Base-by-base conservation (phyloP, 2,329 filamentous ascomycete species). In the Aspergillus clavatus region DNA sequence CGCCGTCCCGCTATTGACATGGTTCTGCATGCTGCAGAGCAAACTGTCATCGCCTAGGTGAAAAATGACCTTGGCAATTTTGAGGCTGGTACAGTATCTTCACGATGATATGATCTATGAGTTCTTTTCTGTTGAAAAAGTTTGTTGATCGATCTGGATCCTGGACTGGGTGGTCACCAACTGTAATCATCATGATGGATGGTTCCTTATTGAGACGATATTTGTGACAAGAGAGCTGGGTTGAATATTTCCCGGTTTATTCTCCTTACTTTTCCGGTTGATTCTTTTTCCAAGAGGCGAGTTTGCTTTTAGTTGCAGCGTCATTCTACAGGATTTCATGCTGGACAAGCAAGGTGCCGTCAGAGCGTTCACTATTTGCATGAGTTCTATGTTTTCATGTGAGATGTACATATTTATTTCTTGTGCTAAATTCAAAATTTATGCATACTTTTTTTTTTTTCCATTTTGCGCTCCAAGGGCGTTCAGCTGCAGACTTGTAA, bases 1-100 rank as follows among this genome's bases (percentile, higher is more conserved):
- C 93, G 91, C 75, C 83, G 83, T 42, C 83, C 82, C 71, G 88
- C 67, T 61, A 67, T 66, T 42, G 71, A 73, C 52, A 58, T 68
- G 24, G 67, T 73, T 27, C 70, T 69, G 19, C 55, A 61, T 38
- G 42, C 51, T 11, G 51, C 53, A 11, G 57, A 61, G 45, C 58
- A 59, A 38, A 42, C 55, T 38, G 58, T 64, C 29, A 49, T 56
- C 35, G 66, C 66, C 21, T 68, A 56, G 59, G 47, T 39, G 7
- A 39, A 16, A 24, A 16, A 16, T 12, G 31, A 6, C 16, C 16
- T 35, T 35, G 16, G 10, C 11, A 18, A 7, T 8, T 5, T 16
- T 12, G 31, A 18, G 14, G 10, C 31, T 35, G 31, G 16, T 14
- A 21, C 31, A 21, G 7, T 35, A 35, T 21, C 18, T 18, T 50